These are phyloP conservation scores for Actinidia polygama DNA, from an alignment of 179 eudicot genomes.

Conservation along the genomic window DNA sequence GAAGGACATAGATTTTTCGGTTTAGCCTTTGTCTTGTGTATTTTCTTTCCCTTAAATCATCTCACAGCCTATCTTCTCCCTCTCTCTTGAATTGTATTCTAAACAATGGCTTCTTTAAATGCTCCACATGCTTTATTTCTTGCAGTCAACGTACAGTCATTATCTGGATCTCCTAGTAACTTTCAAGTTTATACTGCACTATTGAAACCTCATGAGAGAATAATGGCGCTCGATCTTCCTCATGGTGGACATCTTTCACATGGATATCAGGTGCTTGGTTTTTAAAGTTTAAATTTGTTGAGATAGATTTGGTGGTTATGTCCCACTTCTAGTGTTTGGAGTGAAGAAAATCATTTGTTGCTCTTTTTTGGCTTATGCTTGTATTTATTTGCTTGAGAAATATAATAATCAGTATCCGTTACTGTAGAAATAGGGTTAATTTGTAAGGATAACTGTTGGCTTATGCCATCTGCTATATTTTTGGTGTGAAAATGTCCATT, in stretches of 20 bases:
- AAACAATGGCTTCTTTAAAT: not conserved
- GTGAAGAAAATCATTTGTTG: not conserved
- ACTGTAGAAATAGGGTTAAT: not conserved
- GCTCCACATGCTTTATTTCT: not conserved
- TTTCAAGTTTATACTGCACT: constrained; percentile 96
- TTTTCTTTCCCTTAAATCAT: not conserved
- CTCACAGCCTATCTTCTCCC: not conserved
- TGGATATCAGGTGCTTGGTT: constrained; percentile 83
- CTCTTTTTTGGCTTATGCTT: not conserved
- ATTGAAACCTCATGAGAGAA: constrained; percentile 95
- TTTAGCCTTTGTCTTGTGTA: not conserved
- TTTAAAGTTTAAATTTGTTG: not conserved
- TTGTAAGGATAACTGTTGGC: not conserved
- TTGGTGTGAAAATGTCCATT: not conserved
- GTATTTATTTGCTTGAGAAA: not conserved
- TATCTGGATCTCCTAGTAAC: constrained; percentile 96
- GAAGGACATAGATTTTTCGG: not conserved
- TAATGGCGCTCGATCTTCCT: constrained; percentile 99
- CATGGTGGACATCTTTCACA: constrained; percentile 99
- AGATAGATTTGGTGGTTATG: not conserved
- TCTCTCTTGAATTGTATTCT: not conserved
- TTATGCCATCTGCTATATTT: not conserved
- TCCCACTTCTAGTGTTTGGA: not conserved
- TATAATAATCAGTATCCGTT: no score
- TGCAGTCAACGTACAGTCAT: constrained; percentile 96